phyloP scores from a whole-genome alignment of 1,284 basidiomycete species.

The Coniophora puteana region DNA sequence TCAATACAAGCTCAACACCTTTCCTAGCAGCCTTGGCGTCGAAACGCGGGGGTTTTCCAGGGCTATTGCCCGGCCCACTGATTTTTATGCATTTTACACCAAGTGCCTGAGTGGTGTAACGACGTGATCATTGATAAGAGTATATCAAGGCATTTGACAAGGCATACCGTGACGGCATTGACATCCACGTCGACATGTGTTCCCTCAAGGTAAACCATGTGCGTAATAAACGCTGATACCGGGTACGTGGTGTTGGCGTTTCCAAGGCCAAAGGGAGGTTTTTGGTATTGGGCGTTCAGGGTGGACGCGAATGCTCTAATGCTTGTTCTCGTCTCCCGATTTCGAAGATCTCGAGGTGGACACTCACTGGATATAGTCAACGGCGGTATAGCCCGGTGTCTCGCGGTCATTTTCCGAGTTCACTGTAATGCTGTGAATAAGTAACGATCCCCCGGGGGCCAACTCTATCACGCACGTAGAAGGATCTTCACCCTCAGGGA shows the following conservation, averaged over 20 bases:
- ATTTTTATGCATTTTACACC: slow-evolving; percentile 61
- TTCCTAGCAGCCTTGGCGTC: slow-evolving; percentile 17
- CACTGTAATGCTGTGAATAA: slow-evolving; percentile 44
- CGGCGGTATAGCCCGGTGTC: slow-evolving; percentile 80
- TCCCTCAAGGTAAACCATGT: slow-evolving; percentile 75
- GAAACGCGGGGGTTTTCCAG: no score
- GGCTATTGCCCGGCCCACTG: slow-evolving; percentile 13
- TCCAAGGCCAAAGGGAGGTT: slow-evolving; percentile 48
- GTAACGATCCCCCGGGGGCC: no score
- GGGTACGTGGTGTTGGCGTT: slow-evolving; percentile 62
- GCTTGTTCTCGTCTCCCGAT: slow-evolving; percentile 10
- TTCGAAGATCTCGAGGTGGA: slow-evolving; percentile 8
- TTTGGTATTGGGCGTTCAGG: slow-evolving; percentile 61
- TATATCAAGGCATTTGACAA: background rate
- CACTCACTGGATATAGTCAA: slow-evolving; percentile 76
- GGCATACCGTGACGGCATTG: slow-evolving; percentile 56
- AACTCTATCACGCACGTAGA: slow-evolving; percentile 64
- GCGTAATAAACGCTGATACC: slow-evolving; percentile 75
- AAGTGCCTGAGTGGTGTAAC: slow-evolving; percentile 35
- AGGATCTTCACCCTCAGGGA: slow-evolving; percentile 80
- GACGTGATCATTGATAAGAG: slow-evolving; percentile 9
- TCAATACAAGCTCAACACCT: slow-evolving; percentile 11
- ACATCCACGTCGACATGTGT: slow-evolving; percentile 62
- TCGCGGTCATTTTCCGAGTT: slow-evolving; percentile 91
- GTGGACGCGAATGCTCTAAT: slow-evolving; percentile 70